A percentile compares a stretch with the other conserved stretches of the same genome.
These are phyloP conservation scores for Botrytis sinoallii DNA, from an alignment of 2,329 filamentous ascomycete genomes.

Conservation along the genomic window DNA sequence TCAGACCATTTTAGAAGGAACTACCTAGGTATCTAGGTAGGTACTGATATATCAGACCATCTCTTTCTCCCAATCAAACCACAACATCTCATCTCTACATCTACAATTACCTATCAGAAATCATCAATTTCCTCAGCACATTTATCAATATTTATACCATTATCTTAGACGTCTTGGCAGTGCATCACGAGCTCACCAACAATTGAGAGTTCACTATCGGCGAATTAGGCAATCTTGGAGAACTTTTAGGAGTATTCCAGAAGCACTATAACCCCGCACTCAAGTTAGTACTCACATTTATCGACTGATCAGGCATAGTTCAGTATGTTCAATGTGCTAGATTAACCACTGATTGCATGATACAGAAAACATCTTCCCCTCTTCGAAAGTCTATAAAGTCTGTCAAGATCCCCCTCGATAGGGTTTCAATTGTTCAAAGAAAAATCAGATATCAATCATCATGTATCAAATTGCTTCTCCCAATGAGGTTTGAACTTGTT, in stretches of 20 bases:
- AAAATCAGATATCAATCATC: neutral
- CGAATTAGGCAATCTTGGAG: neutral
- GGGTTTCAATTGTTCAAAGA: neutral
- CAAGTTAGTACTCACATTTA: neutral
- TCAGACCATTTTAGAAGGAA: neutral
- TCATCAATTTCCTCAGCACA: neutral
- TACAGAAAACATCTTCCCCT: neutral
- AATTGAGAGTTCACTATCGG: too few relatives aligned
- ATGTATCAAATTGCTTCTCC: slow-evolving; percentile 4
- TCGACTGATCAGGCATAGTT: neutral
- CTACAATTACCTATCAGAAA: neutral
- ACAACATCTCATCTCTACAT: neutral
- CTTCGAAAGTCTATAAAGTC: neutral
- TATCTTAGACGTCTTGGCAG: neutral
- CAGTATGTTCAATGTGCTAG: neutral
- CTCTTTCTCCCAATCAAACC: neutral
- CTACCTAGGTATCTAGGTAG: too few relatives aligned
- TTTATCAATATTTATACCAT: neutral
- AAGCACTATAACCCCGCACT: neutral
- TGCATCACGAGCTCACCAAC: neutral
- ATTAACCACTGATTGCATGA: neutral
- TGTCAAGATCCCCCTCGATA: neutral
- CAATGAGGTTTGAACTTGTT: slow-evolving; percentile 5
- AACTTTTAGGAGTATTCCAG: neutral
- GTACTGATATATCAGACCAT: neutral